Percentiles rank a stretch among this genome's conserved stretches.
These are phyloP conservation scores for Pythium grandisporangium DNA, from an alignment of 352 stramenopile species.

Conservation along the genomic window DNA sequence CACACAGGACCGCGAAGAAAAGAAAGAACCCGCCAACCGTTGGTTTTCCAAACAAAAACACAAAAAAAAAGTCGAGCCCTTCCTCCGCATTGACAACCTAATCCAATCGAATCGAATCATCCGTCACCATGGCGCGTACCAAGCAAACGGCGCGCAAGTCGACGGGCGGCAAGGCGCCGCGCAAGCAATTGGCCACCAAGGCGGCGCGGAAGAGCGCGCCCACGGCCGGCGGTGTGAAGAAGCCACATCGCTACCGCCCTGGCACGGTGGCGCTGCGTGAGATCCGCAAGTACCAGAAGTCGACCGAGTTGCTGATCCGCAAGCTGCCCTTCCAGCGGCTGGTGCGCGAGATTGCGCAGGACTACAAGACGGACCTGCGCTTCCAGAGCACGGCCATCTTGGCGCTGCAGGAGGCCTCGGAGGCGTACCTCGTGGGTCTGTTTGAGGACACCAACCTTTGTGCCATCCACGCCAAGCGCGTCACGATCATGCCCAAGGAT, in stretches of 20 bases:
- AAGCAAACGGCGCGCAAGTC: slow-evolving; percentile 97
- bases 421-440: slow-evolving; percentile 92
- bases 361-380: slow-evolving; percentile 95
- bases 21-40: too few relatives aligned
- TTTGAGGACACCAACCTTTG: slow-evolving; percentile 96
- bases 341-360: slow-evolving; percentile 92
- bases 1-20: too few relatives aligned
- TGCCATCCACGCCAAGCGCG: slow-evolving; percentile 93
- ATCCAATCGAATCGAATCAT: slow-evolving; percentile 1
- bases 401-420: slow-evolving; percentile 87
- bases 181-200: slow-evolving; percentile 92
- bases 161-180: slow-evolving; percentile 89
- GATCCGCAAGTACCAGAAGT: slow-evolving; percentile 96
- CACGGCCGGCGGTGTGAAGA: slow-evolving; percentile 91
- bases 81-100: too few relatives aligned
- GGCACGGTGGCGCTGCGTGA: slow-evolving; percentile 89
- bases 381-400: slow-evolving; percentile 94
- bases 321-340: slow-evolving; percentile 96
- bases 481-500: slow-evolving; percentile 97
- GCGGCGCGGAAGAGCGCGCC: slow-evolving; percentile 88
- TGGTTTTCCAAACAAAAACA: slow-evolving; percentile 13
- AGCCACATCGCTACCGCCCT: slow-evolving; percentile 67
- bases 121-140: slow-evolving; percentile 86
- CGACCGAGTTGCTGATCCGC: slow-evolving; percentile 93
- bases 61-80: slow-evolving; percentile 1